Evolutionary conservation across 2,329 filamentous ascomycete genomes (phyloP), one percentile per base, ranked within the genome.

Genomic region (Diaporthe citrichinensis): DNA sequence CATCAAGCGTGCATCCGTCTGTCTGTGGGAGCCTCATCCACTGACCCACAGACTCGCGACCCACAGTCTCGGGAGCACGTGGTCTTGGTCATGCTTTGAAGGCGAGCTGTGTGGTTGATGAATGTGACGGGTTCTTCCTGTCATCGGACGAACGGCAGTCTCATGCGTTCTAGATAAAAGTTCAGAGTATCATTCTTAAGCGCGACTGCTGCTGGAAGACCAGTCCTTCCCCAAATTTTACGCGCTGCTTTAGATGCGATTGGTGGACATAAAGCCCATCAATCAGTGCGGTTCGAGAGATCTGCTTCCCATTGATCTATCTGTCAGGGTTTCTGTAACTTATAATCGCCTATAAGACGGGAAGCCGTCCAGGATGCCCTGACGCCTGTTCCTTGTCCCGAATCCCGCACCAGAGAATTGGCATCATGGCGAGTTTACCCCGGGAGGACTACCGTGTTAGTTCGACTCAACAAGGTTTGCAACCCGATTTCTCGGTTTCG

Each of bases 391-490:
- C 62, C 62, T 34, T 53, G 62, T 53, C 31, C 15, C 62, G 31
- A 68, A 17, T 68, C 62, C 62, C 31, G 62, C 62, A 68, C 62
- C 62, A 68, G 31, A 68, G 44, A 68, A 68, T 68, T 25, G 62
- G 44, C 62, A 53, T 53, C 44, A 51, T 68, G 62, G 62, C 31
- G 28, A 25, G 28, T 17, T 34, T 15, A 49, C 12, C 62, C 62
- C 62, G 44, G 46, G 46, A 39, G 31, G 5, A 31, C 62, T 51
- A 49, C 31, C 36, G 4, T 3, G 41, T 51, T 68, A 51, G 44
- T 23, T 51, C 44, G 20, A 34, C 61, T 68, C 10, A 53, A 68
- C 44, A 68, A 51, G 62, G 46, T 68, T 36, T 7, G 62, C 44
- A 68, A 68, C 62, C 62, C 62, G 62, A 51, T 10, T 10, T 53